Conservation (phyloP, 768 basidiomycete genomes). For the Mycena sanguinolenta region DNA sequence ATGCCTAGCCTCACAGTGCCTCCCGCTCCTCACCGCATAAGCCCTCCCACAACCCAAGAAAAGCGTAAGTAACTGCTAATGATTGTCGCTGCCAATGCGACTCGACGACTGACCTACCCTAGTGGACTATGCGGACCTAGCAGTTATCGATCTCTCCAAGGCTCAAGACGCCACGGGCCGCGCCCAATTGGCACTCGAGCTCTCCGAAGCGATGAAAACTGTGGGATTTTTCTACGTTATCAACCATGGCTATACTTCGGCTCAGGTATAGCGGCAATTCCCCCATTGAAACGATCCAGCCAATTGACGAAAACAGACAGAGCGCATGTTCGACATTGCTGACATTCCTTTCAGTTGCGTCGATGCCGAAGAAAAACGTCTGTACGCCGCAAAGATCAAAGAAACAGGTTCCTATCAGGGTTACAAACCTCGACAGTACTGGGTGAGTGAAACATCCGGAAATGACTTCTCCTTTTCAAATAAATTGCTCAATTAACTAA, state of each 20-base stretch:
- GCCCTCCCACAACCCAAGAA: no score
- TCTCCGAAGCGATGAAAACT: constrained; percentile 48
- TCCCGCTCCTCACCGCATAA: no score
- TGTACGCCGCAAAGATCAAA: no score
- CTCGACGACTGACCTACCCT: no score
- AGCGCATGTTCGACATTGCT: constrained; percentile 63
- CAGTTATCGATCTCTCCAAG: constrained; percentile 53
- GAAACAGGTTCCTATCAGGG: constrained; percentile 62
- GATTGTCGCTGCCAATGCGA: no score
- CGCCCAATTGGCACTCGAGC: constrained; percentile 43
- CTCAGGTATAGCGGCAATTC: constrained; percentile 51
- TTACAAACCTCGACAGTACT: constrained; percentile 65
- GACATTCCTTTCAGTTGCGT: constrained; percentile 58
- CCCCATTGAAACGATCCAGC: no score
- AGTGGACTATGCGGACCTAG: constrained; percentile 61
- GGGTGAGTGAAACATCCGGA: constrained; percentile 46
- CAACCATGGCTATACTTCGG: constrained; percentile 60
- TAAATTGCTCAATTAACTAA: no score
- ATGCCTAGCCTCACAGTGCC: no score
- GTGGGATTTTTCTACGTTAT: constrained; percentile 63
- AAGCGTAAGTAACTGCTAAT: no score
- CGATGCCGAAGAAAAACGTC: constrained; percentile 56
- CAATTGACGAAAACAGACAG: constrained; percentile 46
- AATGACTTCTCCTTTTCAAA: no score
- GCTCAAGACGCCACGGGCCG: constrained; percentile 45